Evolutionary conservation across 345 rosid species (phyloP).

Genomic region (Fremontodendron californicum): DNA sequence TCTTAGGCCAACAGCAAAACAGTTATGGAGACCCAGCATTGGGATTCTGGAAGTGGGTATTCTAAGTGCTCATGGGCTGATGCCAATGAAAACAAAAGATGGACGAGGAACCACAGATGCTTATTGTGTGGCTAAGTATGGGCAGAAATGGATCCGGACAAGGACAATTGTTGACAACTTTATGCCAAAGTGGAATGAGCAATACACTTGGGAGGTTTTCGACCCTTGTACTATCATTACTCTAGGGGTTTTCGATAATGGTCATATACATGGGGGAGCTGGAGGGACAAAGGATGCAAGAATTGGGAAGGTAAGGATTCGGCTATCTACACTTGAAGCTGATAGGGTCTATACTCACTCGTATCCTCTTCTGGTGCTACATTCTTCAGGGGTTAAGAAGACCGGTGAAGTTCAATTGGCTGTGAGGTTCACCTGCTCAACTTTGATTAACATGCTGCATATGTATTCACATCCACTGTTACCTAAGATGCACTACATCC

Average conservation of each 20-base stretch:
- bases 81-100: slow-evolving; percentile 84
- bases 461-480: slow-evolving; percentile 82
- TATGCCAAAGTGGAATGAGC: slow-evolving; percentile 91
- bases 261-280: slow-evolving; percentile 60
- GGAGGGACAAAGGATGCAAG: slow-evolving; percentile 60
- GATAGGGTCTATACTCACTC: slow-evolving; percentile 90
- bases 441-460: slow-evolving; percentile 76
- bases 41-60: slow-evolving; percentile 73
- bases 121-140: slow-evolving; percentile 94
- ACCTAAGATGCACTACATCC: slow-evolving; percentile 92
- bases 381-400: slow-evolving; percentile 81
- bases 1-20: slow-evolving; percentile 90
- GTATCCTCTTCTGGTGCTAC: slow-evolving; percentile 83
- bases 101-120: slow-evolving; percentile 90
- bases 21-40: slow-evolving; percentile 74
- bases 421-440: slow-evolving; percentile 73
- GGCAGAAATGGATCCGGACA: slow-evolving; percentile 96
- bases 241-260: slow-evolving; percentile 84
- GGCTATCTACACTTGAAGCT: slow-evolving; percentile 88
- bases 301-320: slow-evolving; percentile 89
- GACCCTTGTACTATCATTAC: slow-evolving; percentile 94
- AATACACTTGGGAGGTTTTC: slow-evolving; percentile 95
- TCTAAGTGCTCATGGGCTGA: slow-evolving; percentile 76
- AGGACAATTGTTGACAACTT: slow-evolving; percentile 84
- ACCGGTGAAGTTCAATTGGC: slow-evolving; percentile 95